These are phyloP conservation scores for Rhododendron ovatum DNA, from an alignment of 148 eudicot genomes.

Conservation along the genomic window DNA sequence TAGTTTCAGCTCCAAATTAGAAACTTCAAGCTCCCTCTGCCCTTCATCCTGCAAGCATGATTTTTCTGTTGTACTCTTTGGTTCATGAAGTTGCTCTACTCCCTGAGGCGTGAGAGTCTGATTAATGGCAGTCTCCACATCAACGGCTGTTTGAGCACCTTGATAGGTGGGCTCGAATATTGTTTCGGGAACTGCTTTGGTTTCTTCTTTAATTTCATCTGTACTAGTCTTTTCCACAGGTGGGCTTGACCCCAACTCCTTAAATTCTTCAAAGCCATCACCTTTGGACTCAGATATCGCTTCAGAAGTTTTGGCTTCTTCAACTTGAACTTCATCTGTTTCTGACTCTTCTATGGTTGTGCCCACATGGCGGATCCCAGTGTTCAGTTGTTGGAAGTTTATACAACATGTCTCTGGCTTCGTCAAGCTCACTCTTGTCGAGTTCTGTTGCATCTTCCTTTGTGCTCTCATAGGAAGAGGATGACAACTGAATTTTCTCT, in stretches of 20 bases:
- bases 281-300: neutral
- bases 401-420: neutral
- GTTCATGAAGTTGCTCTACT: conserved; percentile 2
- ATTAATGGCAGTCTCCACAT: neutral
- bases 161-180: neutral
- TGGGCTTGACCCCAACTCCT: conserved; percentile 6
- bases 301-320: conserved; percentile 16
- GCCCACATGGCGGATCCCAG: neutral
- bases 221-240: neutral
- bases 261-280: conserved; percentile 8
- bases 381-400: neutral
- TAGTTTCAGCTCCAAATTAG: conserved; percentile 7
- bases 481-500: neutral
- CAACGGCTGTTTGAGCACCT: conserved; percentile 7
- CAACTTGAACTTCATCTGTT: conserved; percentile 6
- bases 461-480: conserved; percentile 1
- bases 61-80: conserved; percentile 3
- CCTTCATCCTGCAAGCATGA: conserved; percentile 7
- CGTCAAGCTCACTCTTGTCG: neutral
- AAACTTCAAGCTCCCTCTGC: conserved; percentile 13
- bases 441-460: neutral
- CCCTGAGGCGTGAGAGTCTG: neutral
- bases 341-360: neutral
- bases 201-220: conserved; percentile 12
- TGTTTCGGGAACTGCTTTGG: conserved; percentile 3